These are phyloP conservation scores for Microsporum canis DNA, from an alignment of 2,329 filamentous ascomycete species.

Conservation along the genomic window DNA sequence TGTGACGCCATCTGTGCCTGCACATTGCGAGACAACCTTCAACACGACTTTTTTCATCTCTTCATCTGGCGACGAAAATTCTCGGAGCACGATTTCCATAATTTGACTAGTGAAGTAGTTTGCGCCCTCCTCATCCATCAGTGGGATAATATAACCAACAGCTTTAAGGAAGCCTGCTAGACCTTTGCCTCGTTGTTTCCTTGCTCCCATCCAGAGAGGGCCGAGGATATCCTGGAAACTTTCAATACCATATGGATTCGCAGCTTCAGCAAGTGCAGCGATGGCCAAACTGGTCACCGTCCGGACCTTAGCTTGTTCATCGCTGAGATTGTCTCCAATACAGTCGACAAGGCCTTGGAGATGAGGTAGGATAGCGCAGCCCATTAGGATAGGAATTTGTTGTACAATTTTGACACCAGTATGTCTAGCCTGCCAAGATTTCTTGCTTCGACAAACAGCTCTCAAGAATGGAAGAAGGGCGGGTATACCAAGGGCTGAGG, in stretches of 20 bases:
- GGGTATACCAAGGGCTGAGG: constrained; percentile 89
- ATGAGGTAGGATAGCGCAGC: constrained; percentile 88
- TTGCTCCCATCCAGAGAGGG: constrained; percentile 88
- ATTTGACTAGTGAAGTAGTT: constrained; percentile 99
- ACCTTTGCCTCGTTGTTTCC: constrained; percentile 93
- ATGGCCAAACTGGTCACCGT: constrained; percentile 94
- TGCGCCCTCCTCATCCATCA: constrained; percentile 99
- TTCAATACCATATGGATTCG: constrained; percentile 97
- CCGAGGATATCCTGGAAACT: constrained; percentile 97
- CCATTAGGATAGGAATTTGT: constrained; percentile 97
- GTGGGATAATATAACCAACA: constrained; percentile 92
- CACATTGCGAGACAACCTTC: constrained; percentile 93
- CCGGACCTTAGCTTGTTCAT: constrained; percentile 94
- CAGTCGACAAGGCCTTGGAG: constrained; percentile 93
- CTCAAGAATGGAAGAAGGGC: constrained; percentile 88
- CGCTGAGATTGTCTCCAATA: constrained; percentile 88
- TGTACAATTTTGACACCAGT: constrained; percentile 99
- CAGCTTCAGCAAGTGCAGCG: constrained; percentile 86
- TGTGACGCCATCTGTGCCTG: constrained; percentile 87
- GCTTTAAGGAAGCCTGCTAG: constrained; percentile 93
- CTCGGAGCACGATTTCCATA: constrained; percentile 93
- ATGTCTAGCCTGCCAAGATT: constrained; percentile 96
- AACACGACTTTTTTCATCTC: constrained; percentile 99
- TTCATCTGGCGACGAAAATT: constrained; percentile 94
- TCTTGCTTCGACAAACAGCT: constrained; percentile 94